These are phyloP conservation scores for Sporothrix brunneoviolacea DNA, from an alignment of 2,329 filamentous ascomycete species.

Conservation along the genomic window DNA sequence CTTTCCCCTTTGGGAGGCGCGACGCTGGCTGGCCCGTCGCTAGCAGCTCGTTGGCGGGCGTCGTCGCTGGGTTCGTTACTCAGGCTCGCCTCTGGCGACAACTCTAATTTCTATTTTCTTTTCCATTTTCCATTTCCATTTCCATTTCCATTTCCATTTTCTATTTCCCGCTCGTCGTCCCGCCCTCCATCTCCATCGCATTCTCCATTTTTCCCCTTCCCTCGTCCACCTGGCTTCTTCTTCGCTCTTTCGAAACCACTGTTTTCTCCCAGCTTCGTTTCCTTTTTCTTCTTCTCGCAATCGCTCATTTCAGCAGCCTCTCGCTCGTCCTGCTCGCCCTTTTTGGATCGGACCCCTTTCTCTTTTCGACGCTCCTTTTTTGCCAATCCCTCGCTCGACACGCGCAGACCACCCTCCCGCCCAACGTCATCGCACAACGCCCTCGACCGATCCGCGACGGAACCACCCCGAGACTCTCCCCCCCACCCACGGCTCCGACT, in stretches of 20 bases:
- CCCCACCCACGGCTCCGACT: no score
- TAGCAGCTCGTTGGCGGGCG: neutral
- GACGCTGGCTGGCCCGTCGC: neutral
- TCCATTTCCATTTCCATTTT: no score
- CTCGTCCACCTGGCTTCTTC: neutral
- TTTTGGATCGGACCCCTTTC: neutral
- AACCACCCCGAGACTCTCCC: no score
- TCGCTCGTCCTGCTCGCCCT: neutral
- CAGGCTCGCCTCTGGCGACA: slow-evolving; percentile 7
- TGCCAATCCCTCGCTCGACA: no score
- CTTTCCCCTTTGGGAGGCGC: slow-evolving; percentile 1
- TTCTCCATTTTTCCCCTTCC: neutral
- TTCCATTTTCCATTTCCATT: neutral
- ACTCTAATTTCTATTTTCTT: neutral
- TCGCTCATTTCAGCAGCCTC: neutral
- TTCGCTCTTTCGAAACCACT: neutral
- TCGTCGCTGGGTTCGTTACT: neutral
- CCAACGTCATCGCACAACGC: no score
- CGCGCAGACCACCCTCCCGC: no score
- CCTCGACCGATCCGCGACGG: no score
- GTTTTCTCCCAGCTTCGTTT: neutral
- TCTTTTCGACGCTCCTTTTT: neutral
- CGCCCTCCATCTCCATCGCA: no score
- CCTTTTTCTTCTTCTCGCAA: neutral
- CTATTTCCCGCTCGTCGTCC: no score